Evolutionary conservation across 2,329 filamentous ascomycete species (phyloP), one percentile per base, ranked within the genome.

Genomic region (Phaeosphaeriaceae sp.): DNA sequence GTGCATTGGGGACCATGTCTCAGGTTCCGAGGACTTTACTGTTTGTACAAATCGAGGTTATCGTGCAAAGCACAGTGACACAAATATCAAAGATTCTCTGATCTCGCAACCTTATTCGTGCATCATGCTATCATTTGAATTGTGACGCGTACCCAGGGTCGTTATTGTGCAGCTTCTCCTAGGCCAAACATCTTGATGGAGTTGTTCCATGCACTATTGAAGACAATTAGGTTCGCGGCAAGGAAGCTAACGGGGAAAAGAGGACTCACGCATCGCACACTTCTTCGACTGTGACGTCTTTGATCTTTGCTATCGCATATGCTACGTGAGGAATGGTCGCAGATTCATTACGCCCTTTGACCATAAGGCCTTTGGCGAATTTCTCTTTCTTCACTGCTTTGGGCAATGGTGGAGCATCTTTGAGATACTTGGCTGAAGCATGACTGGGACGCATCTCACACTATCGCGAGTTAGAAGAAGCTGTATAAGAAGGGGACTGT

Each of bases 341-440:
- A 10, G 94, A 92, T 78, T 99, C 95, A 74, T 99, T 99, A 59
- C 95, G 87, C 0, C 94, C 92, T 80, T 98, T 99, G 53, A 99
- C 86, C 91, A 97, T 94, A 42, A 84, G 85, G 0, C 93, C 94
- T 69, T 91, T 88, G 46, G 87, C 86, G 90, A 93, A 99, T 76
- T 91, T 96, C 80, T 99, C 95, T 80, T 97, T 98, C 84, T 98
- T 99, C 27, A 97, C 90, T 4, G 89, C 84, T 78, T 91, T 96
- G 67, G 89, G 95, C 33, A 92, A 80, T 52, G 88, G 84, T 0
- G 90, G 89, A 1, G 91, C 86, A 51, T 89, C 89, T 5, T 87
- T 82, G 63, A 91, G 78, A 64, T 89, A 90, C 76, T 89, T 90
- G 69, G 89, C 91, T 2, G 92, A 92, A 27, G 93, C 93, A 79